Percentiles rank a stretch among this genome's conserved stretches.
Conservation (phyloP, 345 rosid genomes). For the Passiflora organensis region DNA sequence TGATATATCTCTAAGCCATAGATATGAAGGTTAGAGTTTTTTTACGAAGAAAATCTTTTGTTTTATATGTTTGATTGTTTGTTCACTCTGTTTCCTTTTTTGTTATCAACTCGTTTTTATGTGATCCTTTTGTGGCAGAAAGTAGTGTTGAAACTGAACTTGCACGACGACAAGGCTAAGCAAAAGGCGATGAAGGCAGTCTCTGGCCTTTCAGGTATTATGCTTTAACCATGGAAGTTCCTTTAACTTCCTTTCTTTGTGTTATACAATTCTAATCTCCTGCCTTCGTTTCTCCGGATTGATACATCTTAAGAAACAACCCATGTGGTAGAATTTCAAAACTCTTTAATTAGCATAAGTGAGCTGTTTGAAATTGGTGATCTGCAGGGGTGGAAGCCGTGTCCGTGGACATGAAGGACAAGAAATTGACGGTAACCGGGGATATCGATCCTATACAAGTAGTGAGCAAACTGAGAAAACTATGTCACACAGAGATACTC, state of each 20-base stretch:
- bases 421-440: conserved; percentile 54
- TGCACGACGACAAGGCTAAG: conserved; percentile 23
- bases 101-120: too few relatives aligned
- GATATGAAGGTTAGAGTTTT: background rate
- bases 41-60: too few relatives aligned
- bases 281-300: too few relatives aligned
- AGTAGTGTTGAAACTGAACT: background rate
- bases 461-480: conserved; percentile 49
- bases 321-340: conserved; percentile 1
- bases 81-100: too few relatives aligned
- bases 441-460: conserved; percentile 37
- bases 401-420: conserved; percentile 52
- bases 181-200: conserved; percentile 32
- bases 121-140: background rate
- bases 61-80: too few relatives aligned
- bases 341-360: too few relatives aligned
- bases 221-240: too few relatives aligned
- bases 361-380: too few relatives aligned
- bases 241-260: too few relatives aligned
- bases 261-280: too few relatives aligned
- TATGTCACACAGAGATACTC: conserved; percentile 39
- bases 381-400: conserved; percentile 50
- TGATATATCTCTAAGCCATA: too few relatives aligned
- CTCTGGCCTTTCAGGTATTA: conserved; percentile 28
- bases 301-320: background rate